Base-by-base conservation (phyloP, 306 rosid genomes). In the Delonix regia region DNA sequence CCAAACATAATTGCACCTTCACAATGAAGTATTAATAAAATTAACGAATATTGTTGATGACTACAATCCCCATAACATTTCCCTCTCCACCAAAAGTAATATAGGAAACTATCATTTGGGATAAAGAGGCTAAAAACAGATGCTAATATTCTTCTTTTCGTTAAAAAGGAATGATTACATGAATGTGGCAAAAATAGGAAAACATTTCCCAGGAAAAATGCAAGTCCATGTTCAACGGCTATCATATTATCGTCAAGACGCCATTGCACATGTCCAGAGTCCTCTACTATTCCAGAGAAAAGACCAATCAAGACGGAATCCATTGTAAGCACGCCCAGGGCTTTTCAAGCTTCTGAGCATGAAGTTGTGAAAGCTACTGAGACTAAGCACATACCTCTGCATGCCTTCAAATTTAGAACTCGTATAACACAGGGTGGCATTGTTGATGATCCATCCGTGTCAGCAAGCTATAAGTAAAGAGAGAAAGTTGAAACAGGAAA, bases 1-100 rank as follows among this genome's bases (percentile, higher is more conserved):
- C 99, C 97, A 81, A 93, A 95, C 99, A 95, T 93, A 62, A 95
- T 93, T 76, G 99, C 99, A 88, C 98, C 99, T 92, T 79, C 81
- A 73, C 39, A 79, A 66, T 68, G 4, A 76, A 77, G 21, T 60
- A 61, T 47, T 51, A 7, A 81, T 34, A 47, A 28, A 78, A 81
- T 62, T 73, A 56, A 42, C 47, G 49, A 48, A 53, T 21, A 5
- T 33, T 39, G 33, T 9, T 27, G 16, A 64, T 48, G 73, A 72
- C 47, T 56, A 67, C 51, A 51, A 57, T 41, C 11, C 38, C 9
- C 57, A 41, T 19, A 21, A 9, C 13, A 9, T 74, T 60, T 45
- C 22, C 25, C 53, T 67, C 63, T 19, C 60, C 27, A 7, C 44
- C 57, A 56, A 69, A 65, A 4, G 12, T 3, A 57, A 69, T 13